A percentile compares a stretch with the other conserved stretches of the same genome.
These are phyloP conservation scores for Amyloporia xantha DNA, from an alignment of 768 basidiomycete species.

Conservation along the genomic window DNA sequence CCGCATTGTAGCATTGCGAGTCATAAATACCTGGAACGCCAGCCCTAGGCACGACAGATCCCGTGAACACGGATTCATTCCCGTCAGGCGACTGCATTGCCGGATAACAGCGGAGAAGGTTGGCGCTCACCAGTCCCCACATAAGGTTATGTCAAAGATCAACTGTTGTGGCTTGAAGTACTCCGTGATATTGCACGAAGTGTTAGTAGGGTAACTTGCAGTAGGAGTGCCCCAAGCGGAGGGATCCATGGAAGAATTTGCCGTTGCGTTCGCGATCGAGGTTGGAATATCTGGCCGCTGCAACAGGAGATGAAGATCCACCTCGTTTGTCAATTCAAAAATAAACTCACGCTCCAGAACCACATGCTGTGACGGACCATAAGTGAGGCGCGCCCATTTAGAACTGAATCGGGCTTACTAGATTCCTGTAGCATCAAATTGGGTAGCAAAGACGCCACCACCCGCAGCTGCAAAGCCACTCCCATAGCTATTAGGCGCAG, in stretches of 20 bases:
- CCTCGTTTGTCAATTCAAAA: not conserved
- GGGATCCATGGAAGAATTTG: slow-evolving; percentile 29
- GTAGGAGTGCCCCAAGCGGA: slow-evolving; percentile 39
- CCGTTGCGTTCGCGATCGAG: slow-evolving; percentile 22
- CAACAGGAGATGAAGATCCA: slow-evolving; percentile 1
- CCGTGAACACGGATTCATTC: not conserved
- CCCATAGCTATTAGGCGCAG: slow-evolving; percentile 33
- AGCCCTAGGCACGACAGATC: slow-evolving; percentile 32
- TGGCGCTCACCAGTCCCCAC: slow-evolving; percentile 38
- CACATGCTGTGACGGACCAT: slow-evolving; percentile 30
- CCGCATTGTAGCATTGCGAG: slow-evolving; percentile 30
- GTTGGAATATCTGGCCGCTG: slow-evolving; percentile 32
- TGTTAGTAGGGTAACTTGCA: slow-evolving; percentile 31
- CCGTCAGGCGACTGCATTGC: not conserved
- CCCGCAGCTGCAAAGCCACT: slow-evolving; percentile 39
- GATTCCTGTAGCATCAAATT: slow-evolving; percentile 54
- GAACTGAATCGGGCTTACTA: slow-evolving; percentile 28
- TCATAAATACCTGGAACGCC: slow-evolving; percentile 38
- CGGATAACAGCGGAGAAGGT: not conserved
- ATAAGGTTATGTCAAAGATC: slow-evolving; percentile 49
- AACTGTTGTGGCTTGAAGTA: slow-evolving; percentile 43
- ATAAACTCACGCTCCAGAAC: slow-evolving; percentile 39
- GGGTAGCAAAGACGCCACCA: slow-evolving; percentile 65
- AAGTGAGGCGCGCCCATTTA: not conserved
- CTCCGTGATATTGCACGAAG: slow-evolving; percentile 34